Conservation (phyloP, 176 grass and related monocot genomes). For the Oryza officinalis region DNA sequence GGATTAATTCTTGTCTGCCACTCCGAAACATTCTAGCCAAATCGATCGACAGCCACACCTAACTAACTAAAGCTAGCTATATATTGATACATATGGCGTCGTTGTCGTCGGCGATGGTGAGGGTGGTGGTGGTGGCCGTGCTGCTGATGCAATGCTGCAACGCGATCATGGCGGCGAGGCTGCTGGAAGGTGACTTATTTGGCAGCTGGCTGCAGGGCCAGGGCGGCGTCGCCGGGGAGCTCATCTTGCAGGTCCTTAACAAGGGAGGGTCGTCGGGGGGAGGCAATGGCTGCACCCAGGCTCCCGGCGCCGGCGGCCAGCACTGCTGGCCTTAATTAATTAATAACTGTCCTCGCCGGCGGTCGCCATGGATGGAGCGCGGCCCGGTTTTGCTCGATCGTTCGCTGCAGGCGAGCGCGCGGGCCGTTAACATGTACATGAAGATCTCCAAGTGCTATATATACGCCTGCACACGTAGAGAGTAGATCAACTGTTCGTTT, state of each 20-base stretch:
- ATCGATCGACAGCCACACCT: too few relatives aligned
- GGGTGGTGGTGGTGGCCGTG: not conserved
- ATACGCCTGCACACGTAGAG: too few relatives aligned
- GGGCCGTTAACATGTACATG: too few relatives aligned
- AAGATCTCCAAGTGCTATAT: too few relatives aligned
- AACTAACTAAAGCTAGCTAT: too few relatives aligned
- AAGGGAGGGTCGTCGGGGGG: not conserved
- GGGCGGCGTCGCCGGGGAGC: not conserved
- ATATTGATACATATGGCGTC: too few relatives aligned
- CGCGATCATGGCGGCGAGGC: not conserved
- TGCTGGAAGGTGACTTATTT: not conserved
- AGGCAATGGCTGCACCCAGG: not conserved
- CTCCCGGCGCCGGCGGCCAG: not conserved
- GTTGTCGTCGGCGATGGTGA: not conserved
- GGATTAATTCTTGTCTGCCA: too few relatives aligned
- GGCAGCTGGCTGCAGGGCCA: not conserved
- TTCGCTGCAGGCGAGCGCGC: too few relatives aligned
- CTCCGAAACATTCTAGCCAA: too few relatives aligned
- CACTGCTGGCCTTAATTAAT: not conserved
- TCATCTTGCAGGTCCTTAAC: slow-evolving; percentile 5
- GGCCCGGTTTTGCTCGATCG: too few relatives aligned
- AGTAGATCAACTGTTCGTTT: not conserved
- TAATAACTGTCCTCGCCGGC: not conserved
- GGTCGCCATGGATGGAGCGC: too few relatives aligned
- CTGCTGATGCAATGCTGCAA: slow-evolving; percentile 32